phyloP scores from a whole-genome alignment of 2,329 filamentous ascomycete species.

The Byssoonygena ceratinophila region DNA sequence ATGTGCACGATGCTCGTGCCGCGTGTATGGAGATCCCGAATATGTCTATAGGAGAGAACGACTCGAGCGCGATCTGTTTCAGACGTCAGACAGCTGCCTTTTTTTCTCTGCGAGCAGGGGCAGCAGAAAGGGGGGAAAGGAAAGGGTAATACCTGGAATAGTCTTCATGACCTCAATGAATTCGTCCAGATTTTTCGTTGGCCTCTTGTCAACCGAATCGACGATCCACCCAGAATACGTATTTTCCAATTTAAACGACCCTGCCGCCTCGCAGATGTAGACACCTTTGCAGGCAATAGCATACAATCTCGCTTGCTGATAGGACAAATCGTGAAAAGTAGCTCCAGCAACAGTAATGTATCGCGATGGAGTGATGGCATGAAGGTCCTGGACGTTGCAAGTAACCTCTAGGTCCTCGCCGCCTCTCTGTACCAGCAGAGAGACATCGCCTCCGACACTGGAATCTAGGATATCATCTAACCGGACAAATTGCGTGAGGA shows the following conservation, averaged over 20 bases:
- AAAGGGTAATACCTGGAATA: slow-evolving; percentile 56
- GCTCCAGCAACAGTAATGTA: slow-evolving; percentile 91
- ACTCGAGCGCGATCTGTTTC: slow-evolving; percentile 58
- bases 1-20: slow-evolving; percentile 88
- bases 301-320: slow-evolving; percentile 93
- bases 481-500: slow-evolving; percentile 84
- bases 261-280: slow-evolving; percentile 86
- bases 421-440: slow-evolving; percentile 74
- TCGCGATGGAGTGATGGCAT: slow-evolving; percentile 87
- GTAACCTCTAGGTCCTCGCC: slow-evolving; percentile 79
- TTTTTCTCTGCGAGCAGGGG: neutral
- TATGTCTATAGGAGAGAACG: slow-evolving; percentile 90
- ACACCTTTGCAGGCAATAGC: slow-evolving; percentile 86
- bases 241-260: slow-evolving; percentile 89
- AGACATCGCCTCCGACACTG: slow-evolving; percentile 65
- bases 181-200: slow-evolving; percentile 72
- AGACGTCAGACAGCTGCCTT: too few relatives aligned
- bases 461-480: slow-evolving; percentile 87
- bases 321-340: slow-evolving; percentile 92
- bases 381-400: slow-evolving; percentile 75
- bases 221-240: slow-evolving; percentile 88
- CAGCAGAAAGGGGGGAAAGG: neutral
- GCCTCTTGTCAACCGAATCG: slow-evolving; percentile 82
- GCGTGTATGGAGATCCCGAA: slow-evolving; percentile 85
- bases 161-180: slow-evolving; percentile 85